Evolutionary conservation across 495 filamentous ascomycete genomes (phyloP).

Genomic region (Xylaria venustula): DNA sequence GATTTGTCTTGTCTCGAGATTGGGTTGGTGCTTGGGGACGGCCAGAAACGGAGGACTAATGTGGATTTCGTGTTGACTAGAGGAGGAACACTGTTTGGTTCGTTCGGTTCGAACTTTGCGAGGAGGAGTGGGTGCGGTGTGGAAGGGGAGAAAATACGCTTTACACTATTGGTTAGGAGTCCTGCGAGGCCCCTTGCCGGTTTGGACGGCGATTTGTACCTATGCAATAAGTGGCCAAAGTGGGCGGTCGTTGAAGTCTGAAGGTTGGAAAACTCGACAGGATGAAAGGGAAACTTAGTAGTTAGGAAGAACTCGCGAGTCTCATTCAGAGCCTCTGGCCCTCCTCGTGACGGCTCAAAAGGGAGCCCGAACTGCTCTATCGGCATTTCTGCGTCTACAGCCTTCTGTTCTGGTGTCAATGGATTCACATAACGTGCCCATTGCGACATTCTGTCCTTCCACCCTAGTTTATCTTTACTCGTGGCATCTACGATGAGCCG

Average conservation of each 20-base stretch:
- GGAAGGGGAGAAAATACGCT: slow-evolving; percentile 20
- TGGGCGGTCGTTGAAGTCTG: slow-evolving; percentile 32
- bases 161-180: slow-evolving; percentile 15
- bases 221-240: slow-evolving; percentile 44
- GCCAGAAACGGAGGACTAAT: slow-evolving; percentile 22
- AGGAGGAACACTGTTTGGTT: background rate
- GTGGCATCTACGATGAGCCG: slow-evolving; percentile 27
- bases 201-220: background rate
- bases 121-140: slow-evolving; percentile 26
- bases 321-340: background rate
- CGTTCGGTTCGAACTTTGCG: slow-evolving; percentile 11
- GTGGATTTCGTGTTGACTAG: slow-evolving; percentile 12
- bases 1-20: background rate
- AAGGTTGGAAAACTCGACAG: slow-evolving; percentile 28
- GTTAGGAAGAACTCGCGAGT: background rate
- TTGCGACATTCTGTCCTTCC: slow-evolving; percentile 39
- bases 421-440: slow-evolving; percentile 39
- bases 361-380: slow-evolving; percentile 18
- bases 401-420: background rate
- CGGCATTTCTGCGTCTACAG: background rate
- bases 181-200: slow-evolving; percentile 4
- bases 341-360: slow-evolving; percentile 2
- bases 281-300: background rate
- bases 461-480: slow-evolving; percentile 33
- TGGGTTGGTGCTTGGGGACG: slow-evolving; percentile 16